Evolutionary conservation across 345 rosid genomes (phyloP), one percentile per base, ranked within the genome.

Genomic region (Murraya paniculata): DNA sequence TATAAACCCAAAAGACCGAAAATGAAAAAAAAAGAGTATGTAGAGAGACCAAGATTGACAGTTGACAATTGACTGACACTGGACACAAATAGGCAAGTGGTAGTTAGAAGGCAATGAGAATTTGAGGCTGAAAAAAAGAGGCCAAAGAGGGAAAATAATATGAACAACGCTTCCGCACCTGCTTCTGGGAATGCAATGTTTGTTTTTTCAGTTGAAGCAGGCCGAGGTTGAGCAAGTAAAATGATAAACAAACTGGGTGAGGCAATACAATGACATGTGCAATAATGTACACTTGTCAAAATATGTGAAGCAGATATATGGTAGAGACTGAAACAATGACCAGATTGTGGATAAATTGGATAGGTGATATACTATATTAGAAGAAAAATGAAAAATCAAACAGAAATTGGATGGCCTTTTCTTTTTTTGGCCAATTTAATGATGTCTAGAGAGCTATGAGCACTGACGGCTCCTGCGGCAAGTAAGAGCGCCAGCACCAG

Each of bases 91-190:
- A 53, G 82, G 62, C 38, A 72, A 79, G 67, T 69, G 73, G 79
- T 56, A 39, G 84, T 78, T 69, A 80, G 85, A 57, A 48, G 83
- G 41, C 5, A 67, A 71, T 77, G 27, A 1, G 58, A 64, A 25
- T 30, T 30, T 25, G 82, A 33, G 64, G 72, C 64, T 66, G 50
- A 73, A 41, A 41, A 22, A n/a, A 50, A n/a, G 9, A 53, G 73
- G 80, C 78, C 74, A 75, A 77, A 72, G 59, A 38, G 73, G 56
- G 25, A 53, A 64, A 72, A 39, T 57, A 31, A 77, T 62, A 80
- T 71, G 85, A 82, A 74, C 98, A 94, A 94, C 96, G 85, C 96
- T 92, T 92, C 92, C 78, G 89, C 77, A 74, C 94, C 88, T 83
- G 85, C 89, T 84, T 69, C 85, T 66, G 10, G 66, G 58, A 67